Percentiles rank a stretch among this genome's conserved stretches.
Conservation (phyloP, 257 asterid species). For the Solanum phureja region DNA sequence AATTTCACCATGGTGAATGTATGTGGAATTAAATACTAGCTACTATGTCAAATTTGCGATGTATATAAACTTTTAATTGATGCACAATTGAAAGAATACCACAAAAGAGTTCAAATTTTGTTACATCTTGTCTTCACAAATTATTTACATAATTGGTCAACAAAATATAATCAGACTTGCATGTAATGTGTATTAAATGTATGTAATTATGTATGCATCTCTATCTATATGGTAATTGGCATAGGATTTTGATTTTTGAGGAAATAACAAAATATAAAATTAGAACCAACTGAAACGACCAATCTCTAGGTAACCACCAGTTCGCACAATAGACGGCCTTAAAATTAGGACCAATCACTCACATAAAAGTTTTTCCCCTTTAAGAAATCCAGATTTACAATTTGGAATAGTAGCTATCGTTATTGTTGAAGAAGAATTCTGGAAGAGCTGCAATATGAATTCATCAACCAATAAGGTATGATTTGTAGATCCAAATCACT, state of each 20-base stretch:
- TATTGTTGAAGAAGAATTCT: neutral
- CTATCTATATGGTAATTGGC: neutral
- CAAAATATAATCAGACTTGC: neutral
- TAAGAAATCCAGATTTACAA: neutral
- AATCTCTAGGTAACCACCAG: neutral
- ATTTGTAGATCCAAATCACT: neutral
- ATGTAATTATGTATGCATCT: neutral
- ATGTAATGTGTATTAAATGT: neutral
- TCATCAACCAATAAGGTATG: constrained; percentile 29
- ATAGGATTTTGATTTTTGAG: neutral
- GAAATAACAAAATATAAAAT: neutral
- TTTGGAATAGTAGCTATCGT: neutral
- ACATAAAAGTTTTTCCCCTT: neutral
- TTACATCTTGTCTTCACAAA: neutral
- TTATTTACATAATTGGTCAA: neutral
- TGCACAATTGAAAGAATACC: neutral
- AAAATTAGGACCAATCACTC: neutral
- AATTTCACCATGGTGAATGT: neutral
- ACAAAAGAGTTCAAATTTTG: neutral
- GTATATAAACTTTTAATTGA: neutral
- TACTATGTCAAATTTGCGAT: neutral
- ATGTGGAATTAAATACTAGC: neutral
- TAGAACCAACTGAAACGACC: neutral
- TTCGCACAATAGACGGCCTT: neutral
- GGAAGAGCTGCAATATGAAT: constrained; percentile 13